phyloP scores from a whole-genome alignment of 768 basidiomycete species.

The Leccinum subgranulosum region DNA sequence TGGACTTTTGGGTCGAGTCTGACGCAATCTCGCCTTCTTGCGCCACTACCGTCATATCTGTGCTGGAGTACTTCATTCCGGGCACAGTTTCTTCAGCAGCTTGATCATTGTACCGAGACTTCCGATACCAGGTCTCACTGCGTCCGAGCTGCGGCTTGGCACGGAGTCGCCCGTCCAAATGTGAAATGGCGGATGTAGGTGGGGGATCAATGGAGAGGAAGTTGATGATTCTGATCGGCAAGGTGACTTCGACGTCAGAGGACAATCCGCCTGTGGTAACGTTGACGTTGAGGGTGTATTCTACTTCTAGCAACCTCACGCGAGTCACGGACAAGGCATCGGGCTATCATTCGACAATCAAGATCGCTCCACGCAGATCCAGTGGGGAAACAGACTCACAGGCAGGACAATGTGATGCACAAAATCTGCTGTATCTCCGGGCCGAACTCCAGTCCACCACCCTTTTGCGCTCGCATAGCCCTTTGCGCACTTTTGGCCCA shows the following conservation, averaged over 20 bases:
- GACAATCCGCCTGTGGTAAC: conserved; percentile 62
- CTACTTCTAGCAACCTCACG: conserved; percentile 71
- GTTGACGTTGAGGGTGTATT: conserved; percentile 66
- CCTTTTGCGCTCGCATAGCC: conserved; percentile 80
- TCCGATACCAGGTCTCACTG: conserved; percentile 30
- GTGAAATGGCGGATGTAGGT: conserved; percentile 37
- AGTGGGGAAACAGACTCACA: conserved; percentile 43
- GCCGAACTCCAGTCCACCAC: conserved; percentile 83
- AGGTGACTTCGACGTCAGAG: conserved; percentile 62
- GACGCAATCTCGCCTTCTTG: conserved; percentile 14
- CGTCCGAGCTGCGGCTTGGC: conserved; percentile 25
- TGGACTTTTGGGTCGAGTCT: not conserved
- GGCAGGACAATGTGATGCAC: conserved; percentile 70
- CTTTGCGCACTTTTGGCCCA: conserved; percentile 57
- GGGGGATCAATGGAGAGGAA: conserved; percentile 80
- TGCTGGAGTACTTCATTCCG: conserved; percentile 31
- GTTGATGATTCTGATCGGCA: conserved; percentile 78
- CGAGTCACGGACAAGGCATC: conserved; percentile 68
- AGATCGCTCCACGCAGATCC: conserved; percentile 3
- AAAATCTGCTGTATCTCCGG: conserved; percentile 61
- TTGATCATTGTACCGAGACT: conserved; percentile 17
- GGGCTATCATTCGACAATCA: conserved; percentile 38
- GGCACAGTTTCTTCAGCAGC: conserved; percentile 26
- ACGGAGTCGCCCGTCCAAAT: conserved; percentile 16
- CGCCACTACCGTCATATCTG: conserved; percentile 27